phyloP scores from a whole-genome alignment of 2,329 filamentous ascomycete genomes.

The Cytospora mali region DNA sequence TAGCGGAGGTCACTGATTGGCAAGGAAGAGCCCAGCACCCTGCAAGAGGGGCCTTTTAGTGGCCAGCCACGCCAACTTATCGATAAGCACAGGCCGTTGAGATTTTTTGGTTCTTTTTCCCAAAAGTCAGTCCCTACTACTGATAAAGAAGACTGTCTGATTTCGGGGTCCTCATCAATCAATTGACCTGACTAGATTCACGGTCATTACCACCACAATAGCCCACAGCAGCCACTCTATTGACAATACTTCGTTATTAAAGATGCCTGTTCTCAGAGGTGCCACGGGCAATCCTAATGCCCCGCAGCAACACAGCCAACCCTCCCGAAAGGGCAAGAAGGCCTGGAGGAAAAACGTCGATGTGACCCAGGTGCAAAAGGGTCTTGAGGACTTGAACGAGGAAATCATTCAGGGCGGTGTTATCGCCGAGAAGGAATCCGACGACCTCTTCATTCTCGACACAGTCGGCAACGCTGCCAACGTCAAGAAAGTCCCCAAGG shows the following conservation, averaged over 20 bases:
- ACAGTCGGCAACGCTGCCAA: constrained; percentile 69
- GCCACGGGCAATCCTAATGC: constrained; percentile 54
- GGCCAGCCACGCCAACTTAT: constrained; percentile 11
- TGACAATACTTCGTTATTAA: constrained; percentile 17
- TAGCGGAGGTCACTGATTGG: constrained; percentile 22
- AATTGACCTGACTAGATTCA: not conserved
- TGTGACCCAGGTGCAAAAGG: constrained; percentile 80
- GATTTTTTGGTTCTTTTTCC: constrained; percentile 22
- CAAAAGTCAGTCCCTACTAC: not conserved
- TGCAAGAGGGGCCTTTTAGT: constrained; percentile 3
- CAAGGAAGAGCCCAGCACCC: constrained; percentile 16
- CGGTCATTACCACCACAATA: not conserved
- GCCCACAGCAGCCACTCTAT: constrained; percentile 6
- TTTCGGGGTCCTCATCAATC: not conserved
- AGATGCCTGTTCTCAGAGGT: constrained; percentile 58
- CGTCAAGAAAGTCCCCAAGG: constrained; percentile 63
- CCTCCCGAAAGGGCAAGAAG: constrained; percentile 96
- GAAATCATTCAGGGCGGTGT: constrained; percentile 92
- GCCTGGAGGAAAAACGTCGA: constrained; percentile 99
- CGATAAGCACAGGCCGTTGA: constrained; percentile 23
- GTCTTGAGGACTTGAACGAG: constrained; percentile 81
- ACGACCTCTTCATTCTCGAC: constrained; percentile 85
- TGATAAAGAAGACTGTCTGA: not conserved
- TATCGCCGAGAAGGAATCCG: constrained; percentile 78
- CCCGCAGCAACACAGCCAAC: constrained; percentile 81